phyloP scores from a whole-genome alignment of 2,329 filamentous ascomycete species.

The Colletotrichum sp. region DNA sequence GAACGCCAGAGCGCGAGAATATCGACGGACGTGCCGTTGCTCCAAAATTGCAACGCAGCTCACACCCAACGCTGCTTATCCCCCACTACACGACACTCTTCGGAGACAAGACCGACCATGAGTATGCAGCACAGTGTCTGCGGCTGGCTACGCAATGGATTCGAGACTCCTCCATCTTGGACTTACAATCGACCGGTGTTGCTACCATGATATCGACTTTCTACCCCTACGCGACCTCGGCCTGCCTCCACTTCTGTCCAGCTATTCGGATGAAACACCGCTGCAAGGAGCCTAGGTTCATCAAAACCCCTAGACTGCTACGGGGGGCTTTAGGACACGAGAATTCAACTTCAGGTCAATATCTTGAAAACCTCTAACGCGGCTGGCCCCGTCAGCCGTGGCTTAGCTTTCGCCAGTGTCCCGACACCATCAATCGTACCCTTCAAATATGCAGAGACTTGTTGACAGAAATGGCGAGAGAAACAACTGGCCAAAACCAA shows the following conservation, averaged over 20 bases:
- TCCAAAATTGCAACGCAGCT: neutral
- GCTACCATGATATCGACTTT: neutral
- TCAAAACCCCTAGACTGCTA: conserved; percentile 2
- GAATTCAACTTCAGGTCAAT: conserved; percentile 3
- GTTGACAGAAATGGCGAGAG: neutral
- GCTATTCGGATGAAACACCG: conserved; percentile 20
- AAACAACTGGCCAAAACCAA: neutral
- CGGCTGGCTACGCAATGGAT: neutral
- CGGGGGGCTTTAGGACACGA: neutral
- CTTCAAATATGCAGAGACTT: neutral
- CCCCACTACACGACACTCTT: neutral
- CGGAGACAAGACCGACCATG: neutral
- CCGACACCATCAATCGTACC: neutral
- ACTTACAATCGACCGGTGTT: neutral
- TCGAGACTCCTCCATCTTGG: neutral
- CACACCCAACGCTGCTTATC: neutral
- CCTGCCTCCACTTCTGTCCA: conserved; percentile 3
- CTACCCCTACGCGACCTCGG: neutral
- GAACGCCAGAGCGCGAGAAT: neutral
- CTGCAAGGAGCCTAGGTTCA: conserved; percentile 9
- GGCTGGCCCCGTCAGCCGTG: neutral
- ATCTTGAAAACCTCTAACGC: neutral
- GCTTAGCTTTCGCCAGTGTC: neutral
- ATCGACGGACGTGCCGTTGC: neutral
- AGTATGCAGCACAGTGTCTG: neutral